These are phyloP conservation scores for Myxozyma neotropica DNA, from an alignment of 805 yeast genomes.

Conservation along the genomic window DNA sequence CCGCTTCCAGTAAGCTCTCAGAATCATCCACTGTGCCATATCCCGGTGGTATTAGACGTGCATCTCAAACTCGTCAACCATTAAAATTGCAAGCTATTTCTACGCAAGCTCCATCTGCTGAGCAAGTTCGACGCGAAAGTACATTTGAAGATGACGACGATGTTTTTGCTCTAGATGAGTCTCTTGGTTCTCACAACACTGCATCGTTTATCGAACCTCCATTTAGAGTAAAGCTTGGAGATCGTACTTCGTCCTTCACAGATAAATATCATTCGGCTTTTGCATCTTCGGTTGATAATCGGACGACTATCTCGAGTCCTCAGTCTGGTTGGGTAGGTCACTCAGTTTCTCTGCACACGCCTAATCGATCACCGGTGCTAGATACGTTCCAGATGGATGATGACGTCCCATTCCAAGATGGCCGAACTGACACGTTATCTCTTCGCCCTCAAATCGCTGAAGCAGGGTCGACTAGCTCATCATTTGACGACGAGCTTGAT, in stretches of 20 bases:
- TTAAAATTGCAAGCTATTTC: constrained; percentile 1
- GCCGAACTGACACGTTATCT: background rate
- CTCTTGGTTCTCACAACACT: background rate
- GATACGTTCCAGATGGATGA: constrained; percentile 1
- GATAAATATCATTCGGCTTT: constrained; percentile 9
- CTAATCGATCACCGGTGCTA: background rate
- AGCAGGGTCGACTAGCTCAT: constrained; percentile 8
- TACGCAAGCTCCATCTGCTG: background rate
- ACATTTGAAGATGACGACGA: constrained; percentile 18
- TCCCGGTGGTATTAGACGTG: background rate
- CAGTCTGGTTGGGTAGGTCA: constrained; percentile 24
- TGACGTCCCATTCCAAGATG: background rate
- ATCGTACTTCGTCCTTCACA: constrained; percentile 12
- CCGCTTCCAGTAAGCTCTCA: background rate
- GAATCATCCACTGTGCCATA: background rate
- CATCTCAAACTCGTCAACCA: background rate
- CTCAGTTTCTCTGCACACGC: constrained; percentile 18
- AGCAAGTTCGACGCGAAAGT: background rate
- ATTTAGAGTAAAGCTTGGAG: constrained; percentile 1
- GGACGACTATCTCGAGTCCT: constrained; percentile 3
- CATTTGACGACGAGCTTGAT: constrained; percentile 14
- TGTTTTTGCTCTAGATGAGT: constrained; percentile 28
- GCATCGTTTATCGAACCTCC: constrained; percentile 7
- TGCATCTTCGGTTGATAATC: background rate
- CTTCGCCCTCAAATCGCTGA: background rate